Conservation (phyloP, 2,329 filamentous ascomycete species). For the Talaromyces sp. region DNA sequence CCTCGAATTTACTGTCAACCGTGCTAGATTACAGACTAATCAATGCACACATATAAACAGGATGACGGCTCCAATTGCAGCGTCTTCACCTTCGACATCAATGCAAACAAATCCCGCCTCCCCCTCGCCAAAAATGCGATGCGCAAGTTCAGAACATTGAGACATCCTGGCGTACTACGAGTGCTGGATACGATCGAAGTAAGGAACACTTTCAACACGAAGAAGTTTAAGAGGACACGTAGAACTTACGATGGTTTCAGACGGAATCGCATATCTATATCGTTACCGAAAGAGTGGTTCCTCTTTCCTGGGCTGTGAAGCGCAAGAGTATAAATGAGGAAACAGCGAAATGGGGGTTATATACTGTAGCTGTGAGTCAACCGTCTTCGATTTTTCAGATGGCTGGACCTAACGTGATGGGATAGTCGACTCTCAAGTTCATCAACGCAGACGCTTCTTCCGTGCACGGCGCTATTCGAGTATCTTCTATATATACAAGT, state of each 20-base stretch:
- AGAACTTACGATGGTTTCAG: slow-evolving; percentile 41
- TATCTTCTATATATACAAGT: slow-evolving; percentile 83
- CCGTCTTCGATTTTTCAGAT: neutral
- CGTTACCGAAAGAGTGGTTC: slow-evolving; percentile 83
- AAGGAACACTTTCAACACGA: slow-evolving; percentile 17
- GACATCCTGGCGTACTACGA: slow-evolving; percentile 91
- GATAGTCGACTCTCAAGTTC: slow-evolving; percentile 82
- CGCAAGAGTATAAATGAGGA: slow-evolving; percentile 82
- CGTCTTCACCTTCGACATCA: slow-evolving; percentile 92
- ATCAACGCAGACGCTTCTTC: slow-evolving; percentile 91
- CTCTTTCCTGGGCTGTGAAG: slow-evolving; percentile 84
- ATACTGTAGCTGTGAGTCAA: slow-evolving; percentile 66
- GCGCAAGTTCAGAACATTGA: slow-evolving; percentile 84
- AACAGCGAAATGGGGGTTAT: slow-evolving; percentile 94
- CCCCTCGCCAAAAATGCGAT: slow-evolving; percentile 89
- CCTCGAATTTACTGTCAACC: neutral
- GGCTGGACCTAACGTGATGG: neutral
- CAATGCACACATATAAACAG: slow-evolving; percentile 43
- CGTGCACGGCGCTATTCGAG: slow-evolving; percentile 80
- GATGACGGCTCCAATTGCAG: slow-evolving; percentile 93
- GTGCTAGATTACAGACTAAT: neutral
- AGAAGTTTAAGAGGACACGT: neutral
- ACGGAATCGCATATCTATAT: slow-evolving; percentile 95
- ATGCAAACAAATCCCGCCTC: slow-evolving; percentile 70
- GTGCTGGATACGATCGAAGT: slow-evolving; percentile 93